Evolutionary conservation across 1,284 basidiomycete genomes (phyloP), one percentile per base, ranked within the genome.

Genomic region (Blastosporella zonata): DNA sequence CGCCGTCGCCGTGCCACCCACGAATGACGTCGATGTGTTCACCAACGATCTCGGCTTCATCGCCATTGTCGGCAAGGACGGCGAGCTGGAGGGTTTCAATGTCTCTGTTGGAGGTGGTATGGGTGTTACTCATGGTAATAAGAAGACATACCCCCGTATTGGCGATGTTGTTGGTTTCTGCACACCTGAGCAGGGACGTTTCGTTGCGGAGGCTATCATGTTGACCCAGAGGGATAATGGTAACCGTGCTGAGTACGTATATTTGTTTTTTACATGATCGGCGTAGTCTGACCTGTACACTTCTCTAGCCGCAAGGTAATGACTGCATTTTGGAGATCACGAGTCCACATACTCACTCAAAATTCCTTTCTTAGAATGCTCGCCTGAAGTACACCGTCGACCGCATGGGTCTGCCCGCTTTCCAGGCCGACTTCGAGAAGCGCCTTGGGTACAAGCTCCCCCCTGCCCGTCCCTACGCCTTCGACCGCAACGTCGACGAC

Each of bases 101-200:
- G 92, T 97, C 53, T 74, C 87, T 28, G 77, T 90, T 38, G 93
- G 96, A 59, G 96, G 96, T 63, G 97, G 96, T 50, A 99, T 99
- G 96, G 96, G 96, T 70, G 96, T 99, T 39, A 98, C 96, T 0
- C 95, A 99, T 66, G 93, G 91, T 45, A 97, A 93, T 79, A 99
- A 98, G 78, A 95, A 96, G 76, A 99, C 96, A 0, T 99, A 99
- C 69, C 97, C 97, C 38, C 86, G 97, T 54, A 70, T 89, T 35
- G 94, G 84, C 42, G 86, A 87, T 61, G 74, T 97, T 22, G 82
- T 99, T 56, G 97, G 96, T 47, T 99, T 97, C 75, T 93, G 93
- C 61, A 90, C 87, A 1, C 75, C 84, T 12, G 93, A 96, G 55
- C 87, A 99, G 66, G 93, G 90, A 43, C 79, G 81, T 61, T 76